phyloP scores from a whole-genome alignment of 371 early-diverging fungal genomes.

The Fennellomyces sp. region DNA sequence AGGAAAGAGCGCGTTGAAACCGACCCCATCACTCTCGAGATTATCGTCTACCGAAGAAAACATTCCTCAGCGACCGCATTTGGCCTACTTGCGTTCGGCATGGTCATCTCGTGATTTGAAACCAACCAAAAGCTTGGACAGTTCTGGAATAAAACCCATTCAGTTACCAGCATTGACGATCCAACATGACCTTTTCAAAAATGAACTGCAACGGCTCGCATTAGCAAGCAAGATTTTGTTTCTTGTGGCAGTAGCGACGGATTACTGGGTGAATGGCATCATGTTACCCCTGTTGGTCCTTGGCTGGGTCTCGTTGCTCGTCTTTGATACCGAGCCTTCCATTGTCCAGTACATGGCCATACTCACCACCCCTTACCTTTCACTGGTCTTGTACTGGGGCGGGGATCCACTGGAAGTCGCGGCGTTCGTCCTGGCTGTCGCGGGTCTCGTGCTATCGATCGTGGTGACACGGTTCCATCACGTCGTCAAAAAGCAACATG shows the following conservation, averaged over 20 bases:
- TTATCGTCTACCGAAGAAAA: slow-evolving; percentile 16
- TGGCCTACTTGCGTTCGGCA: slow-evolving; percentile 29
- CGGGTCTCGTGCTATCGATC: slow-evolving; percentile 9
- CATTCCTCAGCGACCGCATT: slow-evolving; percentile 23
- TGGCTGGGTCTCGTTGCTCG: no score
- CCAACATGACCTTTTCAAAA: not conserved
- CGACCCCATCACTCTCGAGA: slow-evolving; percentile 13
- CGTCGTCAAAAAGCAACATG: not conserved
- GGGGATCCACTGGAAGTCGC: no score
- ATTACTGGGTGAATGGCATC: not conserved
- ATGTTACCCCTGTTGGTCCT: no score
- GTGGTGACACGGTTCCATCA: slow-evolving; percentile 4
- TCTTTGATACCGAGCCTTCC: no score
- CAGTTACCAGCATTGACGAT: not conserved
- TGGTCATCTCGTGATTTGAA: slow-evolving; percentile 27
- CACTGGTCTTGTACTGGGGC: no score
- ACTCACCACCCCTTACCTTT: no score
- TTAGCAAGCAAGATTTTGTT: not conserved
- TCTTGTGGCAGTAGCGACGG: not conserved
- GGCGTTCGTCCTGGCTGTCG: no score
- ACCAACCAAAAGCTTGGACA: not conserved
- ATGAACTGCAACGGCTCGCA: not conserved
- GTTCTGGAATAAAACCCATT: slow-evolving; percentile 4
- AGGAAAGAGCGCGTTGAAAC: slow-evolving; percentile 26
- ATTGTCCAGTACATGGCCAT: no score